phyloP scores from a whole-genome alignment of 495 filamentous ascomycete genomes.

The Parmelia sp. region DNA sequence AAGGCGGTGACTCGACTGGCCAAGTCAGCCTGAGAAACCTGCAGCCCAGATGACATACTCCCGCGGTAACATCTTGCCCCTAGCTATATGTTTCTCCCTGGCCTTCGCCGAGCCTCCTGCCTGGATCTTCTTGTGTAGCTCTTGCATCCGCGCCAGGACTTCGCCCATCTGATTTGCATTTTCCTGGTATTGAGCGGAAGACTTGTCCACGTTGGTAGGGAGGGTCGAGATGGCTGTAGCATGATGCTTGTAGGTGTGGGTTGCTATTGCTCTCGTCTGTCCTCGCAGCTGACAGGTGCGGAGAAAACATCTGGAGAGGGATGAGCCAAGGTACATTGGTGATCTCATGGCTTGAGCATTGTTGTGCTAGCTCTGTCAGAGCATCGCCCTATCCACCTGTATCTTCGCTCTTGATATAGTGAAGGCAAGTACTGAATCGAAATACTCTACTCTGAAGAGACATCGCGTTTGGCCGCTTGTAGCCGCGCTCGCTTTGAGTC shows the following conservation, averaged over 20 bases:
- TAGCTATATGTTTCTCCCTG: constrained; percentile 75
- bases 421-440: too few relatives aligned
- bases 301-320: neutral
- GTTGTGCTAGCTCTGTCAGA: neutral
- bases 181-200: constrained; percentile 70
- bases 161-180: constrained; percentile 75
- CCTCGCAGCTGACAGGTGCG: neutral
- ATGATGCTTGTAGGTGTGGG: constrained; percentile 61
- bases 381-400: neutral
- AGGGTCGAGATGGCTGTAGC: constrained; percentile 70
- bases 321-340: neutral
- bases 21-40: constrained; percentile 3
- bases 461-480: too few relatives aligned
- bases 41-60: constrained; percentile 43
- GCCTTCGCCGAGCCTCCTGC: constrained; percentile 78
- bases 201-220: constrained; percentile 67
- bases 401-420: too few relatives aligned
- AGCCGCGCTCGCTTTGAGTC: too few relatives aligned
- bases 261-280: constrained; percentile 38
- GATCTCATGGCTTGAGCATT: constrained; percentile 7
- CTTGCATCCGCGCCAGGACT: constrained; percentile 56
- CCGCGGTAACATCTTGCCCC: constrained; percentile 90
- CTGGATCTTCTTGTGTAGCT: constrained; percentile 62
- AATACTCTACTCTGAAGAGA: too few relatives aligned
- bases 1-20: constrained; percentile 68